Evolutionary conservation across 441 rosid species (phyloP), one percentile per base, ranked within the genome.

Genomic region (Viola pubescens): DNA sequence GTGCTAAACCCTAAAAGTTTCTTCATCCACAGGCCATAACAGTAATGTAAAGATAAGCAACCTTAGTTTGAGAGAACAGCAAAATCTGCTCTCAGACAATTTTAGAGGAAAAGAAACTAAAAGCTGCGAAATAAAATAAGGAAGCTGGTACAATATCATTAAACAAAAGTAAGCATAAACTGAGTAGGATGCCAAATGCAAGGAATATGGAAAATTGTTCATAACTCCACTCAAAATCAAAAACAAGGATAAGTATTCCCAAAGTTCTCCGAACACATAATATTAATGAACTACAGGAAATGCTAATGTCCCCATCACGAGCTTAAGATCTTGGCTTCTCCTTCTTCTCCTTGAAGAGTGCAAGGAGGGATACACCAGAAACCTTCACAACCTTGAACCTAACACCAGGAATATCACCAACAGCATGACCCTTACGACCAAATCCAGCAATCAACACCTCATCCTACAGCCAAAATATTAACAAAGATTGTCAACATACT

Each of bases 371-470:
- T 42, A 83, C 88, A 41, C 88, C 91, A 9, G 91, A 82, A 2
- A 85, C 91, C 77, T 83, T 85, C 63, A 85, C 91, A 11, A 85
- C 88, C 92, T 85, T 85, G 76, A 85, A 85, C 66, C 92, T 73
- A 52, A 85, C 92, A 39, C 92, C 92, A 1, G 92, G 92, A 78
- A 85, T 83, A 83, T 85, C 91, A 59, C 91, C 91, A 1, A 83
- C 91, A 0, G 91, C 89, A 58, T 83, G 92, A 3, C 92, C 92
- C 72, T 85, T 85, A 2, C 92, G 77, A 12, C 92, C 92, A 55
- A 85, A 85, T 67, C 89, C 88, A 38, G 91, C 89, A 51, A 85
- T 83, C 81, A 85, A 63, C 43, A 85, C 92, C 58, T 85, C 92
- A 66, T 85, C 89, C 91, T 82, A 26, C 34, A 26, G 34, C 34